Percentiles rank a stretch among this genome's conserved stretches.
Conservation (phyloP, 2,329 filamentous ascomycete genomes). For the Fusarium sp. region DNA sequence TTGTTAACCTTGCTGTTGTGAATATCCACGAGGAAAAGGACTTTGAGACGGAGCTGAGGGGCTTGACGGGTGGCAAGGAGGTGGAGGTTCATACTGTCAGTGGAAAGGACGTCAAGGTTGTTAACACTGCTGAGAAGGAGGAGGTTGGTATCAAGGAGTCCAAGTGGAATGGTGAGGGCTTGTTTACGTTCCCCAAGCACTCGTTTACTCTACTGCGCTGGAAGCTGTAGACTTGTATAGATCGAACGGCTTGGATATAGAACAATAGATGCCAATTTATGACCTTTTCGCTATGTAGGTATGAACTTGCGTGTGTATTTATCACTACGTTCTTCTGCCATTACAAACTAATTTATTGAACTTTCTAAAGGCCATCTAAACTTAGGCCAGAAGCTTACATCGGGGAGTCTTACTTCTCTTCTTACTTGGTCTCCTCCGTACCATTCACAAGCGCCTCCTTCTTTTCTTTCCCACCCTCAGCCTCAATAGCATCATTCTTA, state of each 20-base stretch:
- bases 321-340: no score
- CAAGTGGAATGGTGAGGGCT: conserved; percentile 70
- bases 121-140: conserved; percentile 70
- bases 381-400: neutral
- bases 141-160: conserved; percentile 59
- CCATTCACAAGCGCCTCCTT: neutral
- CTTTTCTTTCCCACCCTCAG: neutral
- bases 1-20: conserved; percentile 74
- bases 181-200: conserved; percentile 73
- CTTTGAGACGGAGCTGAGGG: conserved; percentile 68
- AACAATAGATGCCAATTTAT: neutral
- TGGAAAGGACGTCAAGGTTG: conserved; percentile 57
- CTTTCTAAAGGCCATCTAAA: neutral
- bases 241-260: neutral
- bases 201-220: conserved; percentile 74
- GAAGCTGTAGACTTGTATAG: conserved; percentile 53
- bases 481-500: neutral
- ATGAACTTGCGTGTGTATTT: no score
- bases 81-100: conserved; percentile 70
- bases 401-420: neutral
- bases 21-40: conserved; percentile 72
- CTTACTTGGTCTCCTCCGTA: neutral
- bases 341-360: no score
- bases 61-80: conserved; percentile 52
- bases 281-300: neutral